Percentiles rank a stretch among this genome's conserved stretches.
Conservation (phyloP, 106 monocot species). For the Dendrobium catenatum region DNA sequence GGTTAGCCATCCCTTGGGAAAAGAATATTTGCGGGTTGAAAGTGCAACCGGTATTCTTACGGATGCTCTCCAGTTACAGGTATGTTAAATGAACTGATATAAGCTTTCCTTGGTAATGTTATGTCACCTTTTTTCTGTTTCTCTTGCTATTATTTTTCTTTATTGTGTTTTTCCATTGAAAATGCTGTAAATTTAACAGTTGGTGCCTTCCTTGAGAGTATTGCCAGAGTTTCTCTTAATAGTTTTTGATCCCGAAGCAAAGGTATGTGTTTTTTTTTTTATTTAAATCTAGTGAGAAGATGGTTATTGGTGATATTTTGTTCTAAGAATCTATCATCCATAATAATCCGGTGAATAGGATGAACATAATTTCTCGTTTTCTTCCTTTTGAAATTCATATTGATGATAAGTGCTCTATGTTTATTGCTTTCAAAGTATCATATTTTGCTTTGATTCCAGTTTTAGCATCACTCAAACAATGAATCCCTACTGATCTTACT, state of each 20-base stretch:
- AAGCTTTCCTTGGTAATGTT: conserved; percentile 3
- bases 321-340: background rate
- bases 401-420: background rate
- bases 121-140: background rate
- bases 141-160: background rate
- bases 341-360: background rate
- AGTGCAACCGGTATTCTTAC: conserved; percentile 35
- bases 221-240: conserved; percentile 55
- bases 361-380: background rate
- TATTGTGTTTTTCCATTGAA: background rate
- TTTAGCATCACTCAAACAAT: background rate
- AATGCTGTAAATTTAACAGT: conserved; percentile 36
- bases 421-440: background rate
- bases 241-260: conserved; percentile 73
- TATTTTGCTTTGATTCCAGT: background rate
- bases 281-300: background rate
- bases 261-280: conserved; percentile 40
- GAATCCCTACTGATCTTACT: too few relatives aligned
- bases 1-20: conserved; percentile 14
- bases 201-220: conserved; percentile 68
- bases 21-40: conserved; percentile 30
- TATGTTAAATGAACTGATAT: conserved; percentile 16
- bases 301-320: background rate
- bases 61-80: conserved; percentile 78
- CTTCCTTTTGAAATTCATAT: background rate